A percentile compares a stretch with the other conserved stretches of the same genome.
These are phyloP conservation scores for Ceratobasidium theobromae DNA, from an alignment of 1,284 basidiomycete species.

Conservation along the genomic window DNA sequence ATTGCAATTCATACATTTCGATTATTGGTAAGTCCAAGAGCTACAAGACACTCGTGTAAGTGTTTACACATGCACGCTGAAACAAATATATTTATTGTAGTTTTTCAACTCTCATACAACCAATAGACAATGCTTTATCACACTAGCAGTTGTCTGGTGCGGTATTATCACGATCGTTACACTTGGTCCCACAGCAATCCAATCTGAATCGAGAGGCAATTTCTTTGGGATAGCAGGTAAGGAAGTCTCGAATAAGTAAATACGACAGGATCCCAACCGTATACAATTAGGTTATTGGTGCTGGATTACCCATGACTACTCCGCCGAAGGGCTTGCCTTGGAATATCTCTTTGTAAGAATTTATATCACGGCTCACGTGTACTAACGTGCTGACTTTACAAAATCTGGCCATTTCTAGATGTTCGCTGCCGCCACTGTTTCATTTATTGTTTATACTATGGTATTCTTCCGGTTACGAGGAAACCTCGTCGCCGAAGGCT, in stretches of 20 bases:
- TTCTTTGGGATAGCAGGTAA: constrained; percentile 45
- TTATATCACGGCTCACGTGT: neutral
- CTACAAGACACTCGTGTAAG: too few relatives aligned
- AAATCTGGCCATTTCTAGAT: constrained; percentile 38
- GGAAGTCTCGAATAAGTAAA: constrained; percentile 31
- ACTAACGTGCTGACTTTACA: neutral
- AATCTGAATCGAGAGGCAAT: constrained; percentile 36
- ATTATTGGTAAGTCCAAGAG: constrained; percentile 4
- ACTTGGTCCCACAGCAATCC: constrained; percentile 41
- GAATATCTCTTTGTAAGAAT: constrained; percentile 48
- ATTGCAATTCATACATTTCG: constrained; percentile 19
- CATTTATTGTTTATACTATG: constrained; percentile 45
- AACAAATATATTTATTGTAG: too few relatives aligned
- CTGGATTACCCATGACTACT: constrained; percentile 47
- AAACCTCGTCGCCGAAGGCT: constrained; percentile 45
- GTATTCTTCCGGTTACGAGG: constrained; percentile 48
- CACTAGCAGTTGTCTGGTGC: constrained; percentile 44
- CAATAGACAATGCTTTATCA: constrained; percentile 14
- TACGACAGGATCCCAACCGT: constrained; percentile 1
- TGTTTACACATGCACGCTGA: too few relatives aligned
- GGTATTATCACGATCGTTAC: constrained; percentile 45
- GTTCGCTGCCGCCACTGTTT: constrained; percentile 47
- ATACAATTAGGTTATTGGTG: constrained; percentile 46
- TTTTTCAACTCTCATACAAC: constrained; percentile 23
- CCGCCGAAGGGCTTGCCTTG: constrained; percentile 43